Evolutionary conservation across 2,329 filamentous ascomycete species (phyloP), one percentile per base, ranked within the genome.

Genomic region (Xylariomycetidae sp.): DNA sequence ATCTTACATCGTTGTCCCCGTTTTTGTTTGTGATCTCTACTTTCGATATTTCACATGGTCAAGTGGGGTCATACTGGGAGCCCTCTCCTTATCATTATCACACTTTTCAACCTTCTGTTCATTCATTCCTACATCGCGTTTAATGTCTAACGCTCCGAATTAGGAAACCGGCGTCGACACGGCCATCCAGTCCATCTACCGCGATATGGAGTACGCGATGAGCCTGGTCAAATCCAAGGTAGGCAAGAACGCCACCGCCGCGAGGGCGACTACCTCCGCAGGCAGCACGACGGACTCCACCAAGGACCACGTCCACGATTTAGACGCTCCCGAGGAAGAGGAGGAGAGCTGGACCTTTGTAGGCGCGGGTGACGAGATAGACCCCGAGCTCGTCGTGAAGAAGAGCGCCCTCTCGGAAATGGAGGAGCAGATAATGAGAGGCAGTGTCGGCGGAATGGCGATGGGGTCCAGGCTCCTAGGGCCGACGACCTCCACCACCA

Each of bases 281-380:
- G 58, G 57, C 27, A 48, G 39, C 30, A 37, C 47, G 2, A 47
- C 46, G 30, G 56, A 44, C 31, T 50, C 45, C 38, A 62, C 58
- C 41, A 57, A 50, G 33, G 58, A 63, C 13, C 67, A 74, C 25
- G n/a, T n/a, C n/a, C n/a, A n/a, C n/a, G n/a, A n/a, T n/a, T n/a
- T n/a, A n/a, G 69, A 77, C 31, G 64, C 73, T 10, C 64, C 63
- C 28, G 80, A 80, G 19, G 80, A 82, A 10, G 82, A 84, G 41
- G 81, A 86, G 50, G 88, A 94, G 56, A 86, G 82, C 54, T 97
- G 89, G 90, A 96, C 89, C 0, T 88, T 96, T 60, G 74, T 96
- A 14, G 64, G 60, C 18, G 66, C 67, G 33, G 66, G 69, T 12
- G 57, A 61, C 16, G 60, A 61, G 18, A 39, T 55, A 14, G 51